Evolutionary conservation across 192 early-diverging fungal genomes (phyloP).

Genomic region (Backusella mclennaniae): DNA sequence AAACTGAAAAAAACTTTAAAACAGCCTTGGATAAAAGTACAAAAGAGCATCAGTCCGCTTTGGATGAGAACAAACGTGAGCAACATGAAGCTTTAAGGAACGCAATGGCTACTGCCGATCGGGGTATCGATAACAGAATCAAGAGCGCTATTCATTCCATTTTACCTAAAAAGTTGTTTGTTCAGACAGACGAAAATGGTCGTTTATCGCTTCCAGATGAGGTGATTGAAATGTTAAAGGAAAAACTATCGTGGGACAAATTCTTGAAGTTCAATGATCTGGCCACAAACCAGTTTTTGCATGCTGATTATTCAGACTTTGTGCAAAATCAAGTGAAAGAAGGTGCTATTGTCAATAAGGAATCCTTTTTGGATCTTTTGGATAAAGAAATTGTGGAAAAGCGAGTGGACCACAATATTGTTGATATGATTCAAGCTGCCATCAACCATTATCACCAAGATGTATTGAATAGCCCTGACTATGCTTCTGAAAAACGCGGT

Average conservation of each 20-base stretch:
- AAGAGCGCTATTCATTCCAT: background rate
- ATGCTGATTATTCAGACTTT: background rate
- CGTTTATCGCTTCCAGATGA: background rate
- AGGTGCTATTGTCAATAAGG: background rate
- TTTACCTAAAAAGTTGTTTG: background rate
- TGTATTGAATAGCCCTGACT: constrained; percentile 61
- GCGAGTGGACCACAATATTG: constrained; percentile 7
- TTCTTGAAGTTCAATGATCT: background rate
- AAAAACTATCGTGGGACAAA: constrained; percentile 6
- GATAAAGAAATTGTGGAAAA: background rate
- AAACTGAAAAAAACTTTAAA: background rate
- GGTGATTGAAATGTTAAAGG: background rate
- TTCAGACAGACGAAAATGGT: background rate
- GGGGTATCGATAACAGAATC: background rate
- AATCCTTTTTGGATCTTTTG: background rate
- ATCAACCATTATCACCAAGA: constrained; percentile 58
- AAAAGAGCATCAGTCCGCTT: background rate
- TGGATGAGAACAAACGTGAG: background rate
- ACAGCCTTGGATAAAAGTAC: background rate
- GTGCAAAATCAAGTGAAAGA: background rate
- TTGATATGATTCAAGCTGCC: constrained; percentile 56
- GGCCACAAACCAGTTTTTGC: background rate
- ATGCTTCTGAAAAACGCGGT: constrained; percentile 63
- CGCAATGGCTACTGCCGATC: background rate
- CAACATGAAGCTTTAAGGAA: background rate